phyloP scores from a whole-genome alignment of 495 filamentous ascomycete species.

The Tuber microsphaerosporum region DNA sequence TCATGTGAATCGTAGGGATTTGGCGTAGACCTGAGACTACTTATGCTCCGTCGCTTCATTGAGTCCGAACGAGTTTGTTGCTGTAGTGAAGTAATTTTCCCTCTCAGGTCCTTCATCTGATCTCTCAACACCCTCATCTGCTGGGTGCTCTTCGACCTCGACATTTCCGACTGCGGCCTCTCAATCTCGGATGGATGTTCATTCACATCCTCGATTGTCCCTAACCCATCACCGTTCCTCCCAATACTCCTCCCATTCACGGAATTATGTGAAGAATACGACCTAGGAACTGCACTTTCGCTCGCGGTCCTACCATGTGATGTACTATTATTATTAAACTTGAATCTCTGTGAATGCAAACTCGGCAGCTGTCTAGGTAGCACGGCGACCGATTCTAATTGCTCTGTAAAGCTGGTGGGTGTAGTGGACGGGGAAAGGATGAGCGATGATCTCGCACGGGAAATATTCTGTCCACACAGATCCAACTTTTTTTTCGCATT shows the following conservation, averaged over 20 bases:
- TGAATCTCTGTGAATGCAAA: conserved; percentile 25
- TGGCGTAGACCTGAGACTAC: conserved; percentile 52
- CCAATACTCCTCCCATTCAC: background rate
- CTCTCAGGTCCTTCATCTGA: conserved; percentile 90
- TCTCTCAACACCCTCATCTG: conserved; percentile 79
- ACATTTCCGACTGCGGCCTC: conserved; percentile 25
- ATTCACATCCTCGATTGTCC: conserved; percentile 32
- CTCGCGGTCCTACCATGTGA: conserved; percentile 36
- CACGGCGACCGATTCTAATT: conserved; percentile 30
- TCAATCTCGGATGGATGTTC: conserved; percentile 33
- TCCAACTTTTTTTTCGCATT: conserved; percentile 42
- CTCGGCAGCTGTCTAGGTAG: conserved; percentile 13
- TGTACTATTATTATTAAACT: conserved; percentile 15
- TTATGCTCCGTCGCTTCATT: conserved; percentile 72
- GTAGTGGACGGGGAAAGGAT: conserved; percentile 36
- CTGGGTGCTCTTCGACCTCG: conserved; percentile 41
- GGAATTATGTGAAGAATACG: background rate
- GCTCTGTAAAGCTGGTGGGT: conserved; percentile 35
- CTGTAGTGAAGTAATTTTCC: conserved; percentile 77
- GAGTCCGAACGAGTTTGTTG: conserved; percentile 76
- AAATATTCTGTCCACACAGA: conserved; percentile 41
- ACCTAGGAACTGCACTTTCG: conserved; percentile 37
- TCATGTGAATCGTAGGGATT: conserved; percentile 23
- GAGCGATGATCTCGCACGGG: conserved; percentile 35
- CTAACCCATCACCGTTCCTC: conserved; percentile 16